A percentile compares a stretch with the other conserved stretches of the same genome.
phyloP scores from a whole-genome alignment of 805 yeast genomes.

The Candida hispaniensis region DNA sequence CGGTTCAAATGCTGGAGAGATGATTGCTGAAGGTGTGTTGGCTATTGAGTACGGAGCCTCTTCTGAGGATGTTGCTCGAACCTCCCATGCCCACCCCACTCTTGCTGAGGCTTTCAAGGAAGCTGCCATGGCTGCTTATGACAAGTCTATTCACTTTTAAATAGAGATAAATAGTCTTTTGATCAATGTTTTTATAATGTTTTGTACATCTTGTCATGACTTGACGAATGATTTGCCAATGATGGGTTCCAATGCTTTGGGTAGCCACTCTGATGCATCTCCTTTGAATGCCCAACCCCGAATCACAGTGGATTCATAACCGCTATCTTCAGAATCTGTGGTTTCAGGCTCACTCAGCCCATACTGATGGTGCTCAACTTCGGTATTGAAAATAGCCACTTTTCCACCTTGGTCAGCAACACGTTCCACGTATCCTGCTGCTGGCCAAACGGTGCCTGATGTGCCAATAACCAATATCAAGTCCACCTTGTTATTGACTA shows the following conservation, averaged over 20 bases:
- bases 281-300: constrained; percentile 66
- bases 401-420: constrained; percentile 63
- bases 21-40: constrained; percentile 97
- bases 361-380: constrained; percentile 13
- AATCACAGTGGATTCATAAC: constrained; percentile 30
- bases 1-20: constrained; percentile 98
- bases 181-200: constrained; percentile 44
- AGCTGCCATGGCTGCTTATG: constrained; percentile 88
- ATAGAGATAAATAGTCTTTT: constrained; percentile 18
- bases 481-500: constrained; percentile 49
- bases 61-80: constrained; percentile 94
- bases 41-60: constrained; percentile 98
- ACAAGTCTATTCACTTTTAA: constrained; percentile 81
- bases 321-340: constrained; percentile 34
- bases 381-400: constrained; percentile 71
- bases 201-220: constrained; percentile 40
- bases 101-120: constrained; percentile 96
- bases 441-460: constrained; percentile 81
- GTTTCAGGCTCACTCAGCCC: constrained; percentile 31
- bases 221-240: constrained; percentile 21
- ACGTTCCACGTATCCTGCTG: constrained; percentile 79
- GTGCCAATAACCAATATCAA: constrained; percentile 77
- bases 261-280: constrained; percentile 65
- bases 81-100: constrained; percentile 98
- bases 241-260: constrained; percentile 47